Conservation (phyloP, 2,329 filamentous ascomycete species). For the Xylariaceae sp. region DNA sequence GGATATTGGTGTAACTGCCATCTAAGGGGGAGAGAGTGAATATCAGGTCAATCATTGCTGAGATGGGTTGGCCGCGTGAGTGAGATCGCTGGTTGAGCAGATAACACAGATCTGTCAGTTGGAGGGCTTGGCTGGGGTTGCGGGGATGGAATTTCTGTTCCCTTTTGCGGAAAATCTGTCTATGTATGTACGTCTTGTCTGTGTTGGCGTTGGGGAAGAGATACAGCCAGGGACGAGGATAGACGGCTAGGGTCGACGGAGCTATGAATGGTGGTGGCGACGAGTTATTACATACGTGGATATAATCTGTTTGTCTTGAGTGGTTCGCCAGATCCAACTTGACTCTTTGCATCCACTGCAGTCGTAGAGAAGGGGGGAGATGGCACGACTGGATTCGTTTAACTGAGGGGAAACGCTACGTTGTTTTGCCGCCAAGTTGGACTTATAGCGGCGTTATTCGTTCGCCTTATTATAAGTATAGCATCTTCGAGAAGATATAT, state of each 20-base stretch:
- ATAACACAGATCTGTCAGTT: not conserved
- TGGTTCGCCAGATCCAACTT: too few species aligned
- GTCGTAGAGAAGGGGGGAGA: not conserved
- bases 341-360: not conserved
- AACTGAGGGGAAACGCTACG: not conserved
- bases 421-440: not conserved
- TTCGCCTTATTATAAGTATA: too few species aligned
- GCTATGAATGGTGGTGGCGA: not conserved
- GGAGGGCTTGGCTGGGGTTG: conserved; percentile 1
- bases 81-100: not conserved
- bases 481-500: too few species aligned
- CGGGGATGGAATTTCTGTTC: not conserved
- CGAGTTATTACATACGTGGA: not conserved
- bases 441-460: not conserved
- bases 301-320: not conserved
- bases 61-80: not conserved
- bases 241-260: conserved; percentile 1
- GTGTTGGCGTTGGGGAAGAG: conserved; percentile 13
- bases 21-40: not conserved
- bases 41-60: too few species aligned
- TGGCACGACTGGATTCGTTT: not conserved
- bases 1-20: too few species aligned
- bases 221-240: not conserved
- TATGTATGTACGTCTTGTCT: not conserved
- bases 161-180: too few species aligned